These are phyloP conservation scores for Termitomyces sp. DNA, from an alignment of 768 basidiomycete genomes.

Conservation along the genomic window DNA sequence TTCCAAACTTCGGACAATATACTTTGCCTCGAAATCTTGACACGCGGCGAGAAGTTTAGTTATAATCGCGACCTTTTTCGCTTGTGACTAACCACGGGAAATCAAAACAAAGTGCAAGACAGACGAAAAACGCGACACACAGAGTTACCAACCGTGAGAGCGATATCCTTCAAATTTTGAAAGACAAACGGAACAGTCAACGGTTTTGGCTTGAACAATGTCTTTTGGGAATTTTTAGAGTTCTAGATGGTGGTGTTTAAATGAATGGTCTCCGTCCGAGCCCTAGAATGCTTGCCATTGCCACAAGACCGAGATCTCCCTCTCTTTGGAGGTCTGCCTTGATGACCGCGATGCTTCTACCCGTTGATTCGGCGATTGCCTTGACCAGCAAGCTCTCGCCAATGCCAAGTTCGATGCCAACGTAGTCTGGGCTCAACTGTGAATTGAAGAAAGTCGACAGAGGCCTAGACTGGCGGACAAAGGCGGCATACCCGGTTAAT, in stretches of 20 bases:
- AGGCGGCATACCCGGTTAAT: slow-evolving; percentile 76
- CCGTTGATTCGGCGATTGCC: slow-evolving; percentile 92
- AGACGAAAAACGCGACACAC: slow-evolving; percentile 28
- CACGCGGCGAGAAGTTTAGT: slow-evolving; percentile 92
- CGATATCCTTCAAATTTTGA: slow-evolving; percentile 85
- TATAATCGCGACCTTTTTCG: slow-evolving; percentile 91
- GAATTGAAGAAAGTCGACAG: slow-evolving; percentile 3
- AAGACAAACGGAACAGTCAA: slow-evolving; percentile 89
- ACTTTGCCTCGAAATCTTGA: slow-evolving; percentile 90
- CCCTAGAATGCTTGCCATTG: slow-evolving; percentile 57
- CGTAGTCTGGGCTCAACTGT: slow-evolving; percentile 91
- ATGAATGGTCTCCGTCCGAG: neutral
- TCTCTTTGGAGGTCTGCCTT: slow-evolving; percentile 92
- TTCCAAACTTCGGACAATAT: slow-evolving; percentile 91
- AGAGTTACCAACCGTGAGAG: slow-evolving; percentile 75
- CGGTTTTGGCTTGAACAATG: slow-evolving; percentile 89
- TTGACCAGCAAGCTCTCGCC: slow-evolving; percentile 93
- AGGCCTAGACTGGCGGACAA: neutral
- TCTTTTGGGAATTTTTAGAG: slow-evolving; percentile 90
- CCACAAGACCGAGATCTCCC: slow-evolving; percentile 93
- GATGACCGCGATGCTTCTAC: slow-evolving; percentile 74
- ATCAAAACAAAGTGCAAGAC: neutral
- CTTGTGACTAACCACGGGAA: slow-evolving; percentile 65
- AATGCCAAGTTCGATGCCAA: slow-evolving; percentile 92
- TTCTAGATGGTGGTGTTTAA: slow-evolving; percentile 42